Conservation (phyloP, 139 green algal genomes). For the Microglena sp. region DNA sequence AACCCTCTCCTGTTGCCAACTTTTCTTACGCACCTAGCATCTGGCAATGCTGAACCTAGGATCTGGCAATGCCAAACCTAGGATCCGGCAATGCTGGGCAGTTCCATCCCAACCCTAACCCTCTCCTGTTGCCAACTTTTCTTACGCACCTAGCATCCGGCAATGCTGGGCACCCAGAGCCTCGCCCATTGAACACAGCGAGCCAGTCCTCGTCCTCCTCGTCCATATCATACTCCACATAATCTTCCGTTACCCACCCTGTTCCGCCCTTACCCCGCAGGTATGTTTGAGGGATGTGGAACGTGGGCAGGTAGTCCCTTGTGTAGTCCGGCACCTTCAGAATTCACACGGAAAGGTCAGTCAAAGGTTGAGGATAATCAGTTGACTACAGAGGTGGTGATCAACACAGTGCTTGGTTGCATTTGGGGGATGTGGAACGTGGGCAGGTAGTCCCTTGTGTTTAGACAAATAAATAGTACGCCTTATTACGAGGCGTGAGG, state of each 20-base stretch:
- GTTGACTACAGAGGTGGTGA: too few relatives aligned
- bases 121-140: neutral
- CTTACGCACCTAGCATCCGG: too few relatives aligned
- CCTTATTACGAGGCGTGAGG: too few relatives aligned
- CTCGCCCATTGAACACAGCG: constrained; percentile 56
- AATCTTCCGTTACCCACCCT: constrained; percentile 37
- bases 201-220: constrained; percentile 89
- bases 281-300: constrained; percentile 56
- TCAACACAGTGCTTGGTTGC: too few relatives aligned
- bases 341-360: too few relatives aligned
- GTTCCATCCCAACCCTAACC: neutral
- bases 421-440: constrained; percentile 46
- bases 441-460: constrained; percentile 71
- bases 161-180: neutral
- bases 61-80: too few relatives aligned
- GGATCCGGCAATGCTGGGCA: neutral
- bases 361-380: too few relatives aligned
- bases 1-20: neutral
- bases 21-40: too few relatives aligned
- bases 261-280: constrained; percentile 50
- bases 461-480: too few relatives aligned
- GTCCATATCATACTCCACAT: constrained; percentile 94
- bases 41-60: too few relatives aligned
- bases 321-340: constrained; percentile 49
- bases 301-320: constrained; percentile 69